Conservation (phyloP, 2,329 filamentous ascomycete species). For the Colletotrichum sp. region DNA sequence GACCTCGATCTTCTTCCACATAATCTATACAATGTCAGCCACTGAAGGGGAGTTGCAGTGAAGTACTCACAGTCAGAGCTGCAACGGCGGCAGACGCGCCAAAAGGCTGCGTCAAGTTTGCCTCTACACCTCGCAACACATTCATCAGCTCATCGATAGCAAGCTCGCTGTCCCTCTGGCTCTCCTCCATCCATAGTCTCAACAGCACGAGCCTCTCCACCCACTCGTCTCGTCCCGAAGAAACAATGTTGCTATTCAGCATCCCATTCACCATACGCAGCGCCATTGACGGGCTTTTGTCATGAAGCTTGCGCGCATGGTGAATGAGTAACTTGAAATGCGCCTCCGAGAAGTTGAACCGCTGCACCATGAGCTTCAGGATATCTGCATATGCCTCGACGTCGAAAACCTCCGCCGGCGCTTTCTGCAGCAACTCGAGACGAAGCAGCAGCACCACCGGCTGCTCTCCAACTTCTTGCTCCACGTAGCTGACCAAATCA, state of each 20-base stretch:
- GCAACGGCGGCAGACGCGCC: constrained; percentile 67
- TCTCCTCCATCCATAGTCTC: constrained; percentile 69
- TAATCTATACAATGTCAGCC: constrained; percentile 55
- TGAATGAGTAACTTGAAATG: constrained; percentile 72
- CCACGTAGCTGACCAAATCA: constrained; percentile 64
- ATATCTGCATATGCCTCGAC: constrained; percentile 53
- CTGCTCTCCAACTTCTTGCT: constrained; percentile 67
- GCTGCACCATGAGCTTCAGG: constrained; percentile 66
- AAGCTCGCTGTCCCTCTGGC: constrained; percentile 39
- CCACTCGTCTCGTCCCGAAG: constrained; percentile 58
- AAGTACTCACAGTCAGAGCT: constrained; percentile 64
- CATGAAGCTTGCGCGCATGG: constrained; percentile 69
- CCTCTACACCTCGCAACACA: constrained; percentile 40
- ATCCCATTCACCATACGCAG: constrained; percentile 66
- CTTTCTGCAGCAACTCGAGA: constrained; percentile 66
- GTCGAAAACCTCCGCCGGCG: constrained; percentile 53
- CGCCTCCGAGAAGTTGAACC: constrained; percentile 62
- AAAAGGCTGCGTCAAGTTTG: constrained; percentile 52
- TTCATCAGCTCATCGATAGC: constrained; percentile 26
- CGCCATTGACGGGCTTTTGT: constrained; percentile 54
- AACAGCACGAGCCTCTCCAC: constrained; percentile 73
- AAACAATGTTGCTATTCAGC: constrained; percentile 60
- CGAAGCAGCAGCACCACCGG: constrained; percentile 71
- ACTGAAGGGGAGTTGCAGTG: accelerated
- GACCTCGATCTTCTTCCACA: constrained; percentile 81